Percentiles rank a stretch among this genome's conserved stretches.
Evolutionary conservation across 768 basidiomycete species (phyloP).

Genomic region (Phylloporus sp.): DNA sequence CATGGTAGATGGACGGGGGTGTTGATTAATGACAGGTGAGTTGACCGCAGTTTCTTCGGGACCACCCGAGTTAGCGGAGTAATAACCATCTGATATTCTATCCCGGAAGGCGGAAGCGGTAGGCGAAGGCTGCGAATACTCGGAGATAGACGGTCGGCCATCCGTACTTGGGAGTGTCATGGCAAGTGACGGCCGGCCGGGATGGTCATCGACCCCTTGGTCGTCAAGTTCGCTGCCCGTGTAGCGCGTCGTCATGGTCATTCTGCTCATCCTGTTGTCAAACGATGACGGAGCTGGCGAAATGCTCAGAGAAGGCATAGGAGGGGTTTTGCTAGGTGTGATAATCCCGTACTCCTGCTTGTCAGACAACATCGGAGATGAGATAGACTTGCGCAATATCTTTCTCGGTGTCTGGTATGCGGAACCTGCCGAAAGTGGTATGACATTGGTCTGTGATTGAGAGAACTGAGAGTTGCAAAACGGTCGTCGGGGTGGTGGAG

Average conservation of each 20-base stretch:
- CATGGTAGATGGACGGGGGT: constrained; percentile 28
- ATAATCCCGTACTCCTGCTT: constrained; percentile 33
- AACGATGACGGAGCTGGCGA: constrained; percentile 28
- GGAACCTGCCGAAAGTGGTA: constrained; percentile 15
- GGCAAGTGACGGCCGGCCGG: constrained; percentile 45
- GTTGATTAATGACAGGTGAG: constrained; percentile 19
- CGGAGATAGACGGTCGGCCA: constrained; percentile 54
- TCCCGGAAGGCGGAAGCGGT: constrained; percentile 81
- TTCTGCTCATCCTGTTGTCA: constrained; percentile 25
- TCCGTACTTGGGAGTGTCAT: constrained; percentile 42
- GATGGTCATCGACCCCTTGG: constrained; percentile 23
- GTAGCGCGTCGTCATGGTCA: constrained; percentile 26
- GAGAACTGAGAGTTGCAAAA: constrained; percentile 45
- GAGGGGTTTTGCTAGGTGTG: constrained; percentile 40
- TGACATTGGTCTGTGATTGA: constrained; percentile 53
- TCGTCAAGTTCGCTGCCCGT: constrained; percentile 42
- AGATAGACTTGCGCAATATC: constrained; percentile 45
- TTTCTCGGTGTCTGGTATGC: constrained; percentile 12
- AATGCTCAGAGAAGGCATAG: constrained; percentile 33
- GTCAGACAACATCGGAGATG: constrained; percentile 52
- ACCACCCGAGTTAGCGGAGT: constrained; percentile 26
- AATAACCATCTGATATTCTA: constrained; percentile 35
- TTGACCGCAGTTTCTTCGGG: constrained; percentile 18
- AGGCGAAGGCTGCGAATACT: constrained; percentile 69
- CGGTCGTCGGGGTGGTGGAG: constrained; percentile 59